A percentile compares a stretch with the other conserved stretches of the same genome.
Conservation (phyloP, 495 filamentous ascomycete genomes). For the Penicillium turbatum region DNA sequence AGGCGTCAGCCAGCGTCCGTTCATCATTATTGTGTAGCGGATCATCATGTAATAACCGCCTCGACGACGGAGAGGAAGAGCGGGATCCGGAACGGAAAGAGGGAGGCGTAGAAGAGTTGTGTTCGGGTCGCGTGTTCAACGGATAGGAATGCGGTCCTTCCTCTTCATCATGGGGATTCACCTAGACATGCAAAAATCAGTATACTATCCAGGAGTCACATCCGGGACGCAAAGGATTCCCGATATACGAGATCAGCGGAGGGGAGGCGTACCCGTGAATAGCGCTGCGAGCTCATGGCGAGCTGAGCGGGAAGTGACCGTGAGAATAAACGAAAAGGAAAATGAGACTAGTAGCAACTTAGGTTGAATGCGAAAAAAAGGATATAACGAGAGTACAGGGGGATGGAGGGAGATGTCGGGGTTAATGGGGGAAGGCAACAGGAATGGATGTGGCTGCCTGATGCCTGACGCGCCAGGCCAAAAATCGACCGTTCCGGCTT, state of each 20-base stretch:
- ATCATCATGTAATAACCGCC: conserved; percentile 51
- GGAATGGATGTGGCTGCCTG: conserved; percentile 14
- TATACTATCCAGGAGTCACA: conserved; percentile 8
- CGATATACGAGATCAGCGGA: conserved; percentile 23
- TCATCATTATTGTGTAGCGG: conserved; percentile 58
- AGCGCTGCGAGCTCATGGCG: conserved; percentile 75
- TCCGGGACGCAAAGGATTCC: conserved; percentile 10
- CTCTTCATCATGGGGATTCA: conserved; percentile 50
- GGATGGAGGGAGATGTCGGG: conserved; percentile 19
- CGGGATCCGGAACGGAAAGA: conserved; percentile 85
- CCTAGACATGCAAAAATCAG: conserved; percentile 33
- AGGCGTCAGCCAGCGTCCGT: conserved; percentile 80
- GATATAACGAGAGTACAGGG: conserved; percentile 15
- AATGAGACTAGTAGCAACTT: conserved; percentile 15
- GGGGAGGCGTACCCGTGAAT: conserved; percentile 68
- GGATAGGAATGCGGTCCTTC: conserved; percentile 44
- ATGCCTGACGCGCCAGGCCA: conserved; percentile 18
- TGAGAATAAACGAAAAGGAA: conserved; percentile 17
- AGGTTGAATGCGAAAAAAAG: conserved; percentile 14
- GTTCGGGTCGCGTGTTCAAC: conserved; percentile 34
- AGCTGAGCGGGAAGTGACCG: conserved; percentile 35
- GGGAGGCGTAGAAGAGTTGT: conserved; percentile 81
- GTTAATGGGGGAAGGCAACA: conserved; percentile 17
- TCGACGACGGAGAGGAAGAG: conserved; percentile 64
- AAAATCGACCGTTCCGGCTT: conserved; percentile 7